Percentiles rank a stretch among this genome's conserved stretches.
These are phyloP conservation scores for Allium sativum DNA, from an alignment of 106 monocot species.

Conservation along the genomic window DNA sequence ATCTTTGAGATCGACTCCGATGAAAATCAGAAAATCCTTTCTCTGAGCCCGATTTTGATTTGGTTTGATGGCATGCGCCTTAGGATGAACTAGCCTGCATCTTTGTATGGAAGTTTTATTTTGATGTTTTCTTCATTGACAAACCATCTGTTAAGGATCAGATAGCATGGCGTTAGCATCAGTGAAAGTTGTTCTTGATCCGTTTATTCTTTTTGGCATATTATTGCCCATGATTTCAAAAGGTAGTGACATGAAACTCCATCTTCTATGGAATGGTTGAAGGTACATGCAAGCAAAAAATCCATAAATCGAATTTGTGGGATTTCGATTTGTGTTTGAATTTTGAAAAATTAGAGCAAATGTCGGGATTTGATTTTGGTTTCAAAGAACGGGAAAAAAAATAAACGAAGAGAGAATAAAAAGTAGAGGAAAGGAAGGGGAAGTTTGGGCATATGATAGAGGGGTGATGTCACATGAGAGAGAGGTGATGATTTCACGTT, in stretches of 20 bases:
- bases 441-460: too few species aligned
- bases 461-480: too few species aligned
- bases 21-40: constrained; percentile 26
- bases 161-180: too few species aligned
- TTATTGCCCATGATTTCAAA: constrained; percentile 61
- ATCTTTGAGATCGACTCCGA: constrained; percentile 9
- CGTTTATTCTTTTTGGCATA: constrained; percentile 5
- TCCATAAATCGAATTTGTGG: too few species aligned
- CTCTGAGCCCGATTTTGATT: constrained; percentile 2
- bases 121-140: constrained; percentile 2
- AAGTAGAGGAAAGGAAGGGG: too few species aligned
- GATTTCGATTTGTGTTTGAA: too few species aligned
- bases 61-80: constrained; percentile 3
- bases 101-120: constrained; percentile 19
- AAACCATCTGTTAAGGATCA: too few species aligned
- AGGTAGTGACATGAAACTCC: constrained; percentile 65
- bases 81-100: constrained; percentile 12
- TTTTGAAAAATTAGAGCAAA: too few species aligned
- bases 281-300: constrained; percentile 47
- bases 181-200: not conserved
- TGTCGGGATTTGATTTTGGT: too few species aligned
- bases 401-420: too few species aligned
- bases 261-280: constrained; percentile 65
- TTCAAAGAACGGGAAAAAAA: too few species aligned
- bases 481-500: too few species aligned